phyloP scores from a whole-genome alignment of 1,284 basidiomycete species.

The Moniliophthora roreri region DNA sequence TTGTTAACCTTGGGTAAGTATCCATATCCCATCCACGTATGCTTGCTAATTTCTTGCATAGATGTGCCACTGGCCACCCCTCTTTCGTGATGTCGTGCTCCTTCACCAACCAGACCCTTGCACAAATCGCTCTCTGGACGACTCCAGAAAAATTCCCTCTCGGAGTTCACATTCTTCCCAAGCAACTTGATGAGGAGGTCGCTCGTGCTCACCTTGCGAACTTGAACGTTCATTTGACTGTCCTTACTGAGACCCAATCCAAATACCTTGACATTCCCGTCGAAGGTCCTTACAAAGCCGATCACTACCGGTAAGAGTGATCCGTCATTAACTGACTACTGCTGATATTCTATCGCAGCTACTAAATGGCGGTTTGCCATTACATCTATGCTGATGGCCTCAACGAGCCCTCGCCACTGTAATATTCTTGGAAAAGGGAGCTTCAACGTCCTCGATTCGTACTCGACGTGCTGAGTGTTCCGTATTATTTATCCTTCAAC shows the following conservation, averaged over 20 bases:
- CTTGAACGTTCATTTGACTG: slow-evolving; percentile 93
- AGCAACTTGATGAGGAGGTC: slow-evolving; percentile 98
- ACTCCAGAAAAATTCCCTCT: slow-evolving; percentile 88
- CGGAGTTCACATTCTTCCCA: slow-evolving; percentile 96
- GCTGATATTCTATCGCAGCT: slow-evolving; percentile 34
- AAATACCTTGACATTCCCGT: slow-evolving; percentile 91
- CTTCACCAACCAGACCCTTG: slow-evolving; percentile 98
- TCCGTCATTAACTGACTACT: background rate
- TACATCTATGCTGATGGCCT: slow-evolving; percentile 56
- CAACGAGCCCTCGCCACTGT: slow-evolving; percentile 70
- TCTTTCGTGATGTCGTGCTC: slow-evolving; percentile 99
- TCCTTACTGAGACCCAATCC: slow-evolving; percentile 77
- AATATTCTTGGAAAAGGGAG: slow-evolving; percentile 49
- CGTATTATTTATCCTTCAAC: slow-evolving; percentile 21
- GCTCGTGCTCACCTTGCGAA: slow-evolving; percentile 92
- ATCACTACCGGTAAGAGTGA: slow-evolving; percentile 69
- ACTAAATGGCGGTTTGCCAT: slow-evolving; percentile 37
- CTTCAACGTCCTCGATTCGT: slow-evolving; percentile 54
- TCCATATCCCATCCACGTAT: background rate
- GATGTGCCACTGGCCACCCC: slow-evolving; percentile 89
- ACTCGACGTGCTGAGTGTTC: slow-evolving; percentile 19
- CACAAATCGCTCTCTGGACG: slow-evolving; percentile 98
- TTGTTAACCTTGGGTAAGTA: slow-evolving; percentile 93
- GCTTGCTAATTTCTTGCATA: slow-evolving; percentile 18
- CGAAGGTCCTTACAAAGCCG: slow-evolving; percentile 91